Evolutionary conservation across 257 asterid genomes (phyloP), one percentile per base, ranked within the genome.

Genomic region (Phtheirospermum japonicum): DNA sequence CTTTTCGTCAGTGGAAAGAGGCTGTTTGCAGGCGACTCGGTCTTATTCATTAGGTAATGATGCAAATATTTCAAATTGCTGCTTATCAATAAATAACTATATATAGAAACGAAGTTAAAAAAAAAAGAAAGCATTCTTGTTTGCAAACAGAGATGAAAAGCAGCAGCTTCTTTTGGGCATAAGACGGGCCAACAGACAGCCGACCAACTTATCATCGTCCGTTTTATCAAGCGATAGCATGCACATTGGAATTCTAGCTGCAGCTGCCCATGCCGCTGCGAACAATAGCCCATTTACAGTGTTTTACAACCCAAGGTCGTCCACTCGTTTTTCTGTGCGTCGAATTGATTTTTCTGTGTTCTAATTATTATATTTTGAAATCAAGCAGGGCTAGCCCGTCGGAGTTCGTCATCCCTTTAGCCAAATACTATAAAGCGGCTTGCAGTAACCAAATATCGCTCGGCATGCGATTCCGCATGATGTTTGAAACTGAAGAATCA

Each of bases 401-500:
- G 2, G 98, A 91, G 59, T 91, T 91, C 58, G 98, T 88, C 55
- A 84, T 91, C 75, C 95, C 98, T 13, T 73, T 91, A 59, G 98
- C 96, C 57, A 91, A 91, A 75, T 91, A 91, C 74, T 88, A 88
- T 75, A 88, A 84, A 74, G 84, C 97, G 1, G 91, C 81, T 58
- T 91, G 90, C 78, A 79, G 87, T 65, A 84, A 73, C 72, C 98
- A 91, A 75, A 78, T 91, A 58, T 86, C 97, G 49, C 93, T 85
- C 61, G 98, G 98, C 64, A 86, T 91, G 98, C 82, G 98, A 56
- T 91, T 91, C 72, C 84, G 98, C 7, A 91, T 88, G 98, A 82
- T 83, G 92, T 85, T 90, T 75, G 97, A 90, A 83, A 87, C 96
- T 19, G 97, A 87, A 77, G 97, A 90, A 69, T 91, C 98, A 0